Percentiles rank a stretch among this genome's conserved stretches.
Conservation (phyloP, 2,329 filamentous ascomycete species). For the Aspergillus alliaceus region DNA sequence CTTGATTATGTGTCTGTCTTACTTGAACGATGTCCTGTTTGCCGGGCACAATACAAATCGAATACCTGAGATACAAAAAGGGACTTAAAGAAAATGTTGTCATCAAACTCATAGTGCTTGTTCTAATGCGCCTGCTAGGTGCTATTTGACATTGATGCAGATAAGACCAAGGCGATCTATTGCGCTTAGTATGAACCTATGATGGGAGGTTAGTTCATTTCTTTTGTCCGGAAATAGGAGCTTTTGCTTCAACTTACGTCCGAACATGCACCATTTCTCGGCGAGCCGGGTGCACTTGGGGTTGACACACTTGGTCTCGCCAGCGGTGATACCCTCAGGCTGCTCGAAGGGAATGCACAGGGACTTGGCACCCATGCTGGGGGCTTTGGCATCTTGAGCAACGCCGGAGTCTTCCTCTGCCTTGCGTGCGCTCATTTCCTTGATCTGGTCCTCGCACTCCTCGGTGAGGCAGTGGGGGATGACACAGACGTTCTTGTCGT, state of each 20-base stretch:
- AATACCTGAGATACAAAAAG: neutral
- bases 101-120: conserved; percentile 13
- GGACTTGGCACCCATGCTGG: conserved; percentile 74
- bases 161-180: neutral
- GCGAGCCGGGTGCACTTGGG: conserved; percentile 77
- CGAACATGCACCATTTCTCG: conserved; percentile 91
- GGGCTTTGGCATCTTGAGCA: conserved; percentile 70
- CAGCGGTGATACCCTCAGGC: conserved; percentile 74
- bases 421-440: conserved; percentile 82
- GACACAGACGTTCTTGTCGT: conserved; percentile 87
- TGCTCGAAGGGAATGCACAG: conserved; percentile 82
- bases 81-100: conserved; percentile 5
- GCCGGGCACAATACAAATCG: neutral
- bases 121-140: conserved; percentile 4
- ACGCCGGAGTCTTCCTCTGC: conserved; percentile 62
- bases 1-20: neutral
- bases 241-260: conserved; percentile 53
- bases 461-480: conserved; percentile 85
- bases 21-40: neutral
- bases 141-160: neutral
- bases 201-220: conserved; percentile 4
- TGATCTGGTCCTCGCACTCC: conserved; percentile 91
- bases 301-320: conserved; percentile 88
- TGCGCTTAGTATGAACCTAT: conserved; percentile 31
- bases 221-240: neutral